Base-by-base conservation (phyloP, 192 early-diverging fungal genomes). In the Mortierella claussenii region DNA sequence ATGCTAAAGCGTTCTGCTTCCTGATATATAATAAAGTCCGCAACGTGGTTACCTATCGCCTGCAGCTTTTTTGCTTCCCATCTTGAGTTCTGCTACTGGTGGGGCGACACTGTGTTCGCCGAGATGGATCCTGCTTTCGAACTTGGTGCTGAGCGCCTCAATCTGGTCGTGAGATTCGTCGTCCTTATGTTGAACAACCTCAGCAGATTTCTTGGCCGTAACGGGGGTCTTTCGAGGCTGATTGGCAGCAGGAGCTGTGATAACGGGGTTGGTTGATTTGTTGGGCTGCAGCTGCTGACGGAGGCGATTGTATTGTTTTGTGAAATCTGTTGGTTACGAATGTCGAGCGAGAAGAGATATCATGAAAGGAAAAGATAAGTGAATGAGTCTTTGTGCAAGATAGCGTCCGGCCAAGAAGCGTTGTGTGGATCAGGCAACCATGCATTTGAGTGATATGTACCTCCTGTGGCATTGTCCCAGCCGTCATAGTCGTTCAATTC, bases 221-320 rank as follows among this genome's bases (percentile, higher is more conserved):
- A 57, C 51, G 53, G 61, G 54, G 51, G 58, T 40, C 11, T 48
- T 79, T 12, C 42, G 58, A 8, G 43, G 59, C n/a, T 28, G 59
- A 33, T 82, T 78, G 45, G 61, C 53, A 21, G 73, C 66, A 13
- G 80, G 80, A 15, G 66, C 68, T 4, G 31, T 46, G 27, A 75
- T 30, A 13, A 69, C 54, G 27, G 60, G 51, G 43, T 62, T 43
- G 12, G 76, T 75, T 52, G 67, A 56, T 13, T 74, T 60, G 30
- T 79, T 74, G 9, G 78, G 66, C 55, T 86, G 81, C 20, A 90
- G 70, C 55, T 93, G 90, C 53, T 90, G 89, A 18, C 89, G 79
- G 78, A 96, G 86, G 36, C 88, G 86, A 81, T 96, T 96, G 81
- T 92, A 95, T 59, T 95, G 92, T 74, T 97, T 97, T 53, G 96